A percentile compares a stretch with the other conserved stretches of the same genome.
Evolutionary conservation across 164 flowering plant species (phyloP).

Genomic region (Malania oleifera): DNA sequence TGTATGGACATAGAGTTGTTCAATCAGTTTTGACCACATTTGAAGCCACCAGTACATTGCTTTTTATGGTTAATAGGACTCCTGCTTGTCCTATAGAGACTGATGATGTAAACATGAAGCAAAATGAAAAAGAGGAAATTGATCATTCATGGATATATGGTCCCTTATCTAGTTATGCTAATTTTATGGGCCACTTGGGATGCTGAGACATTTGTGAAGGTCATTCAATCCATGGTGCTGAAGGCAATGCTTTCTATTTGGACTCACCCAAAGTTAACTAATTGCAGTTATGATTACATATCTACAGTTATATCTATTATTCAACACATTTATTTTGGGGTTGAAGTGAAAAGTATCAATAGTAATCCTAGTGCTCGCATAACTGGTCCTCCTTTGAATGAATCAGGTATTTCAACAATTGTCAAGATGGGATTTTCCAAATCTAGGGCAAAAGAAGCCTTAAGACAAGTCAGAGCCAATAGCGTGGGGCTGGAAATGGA

Average conservation of each 20-base stretch:
- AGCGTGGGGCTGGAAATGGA: constrained; percentile 99
- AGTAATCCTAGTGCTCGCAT: constrained; percentile 42
- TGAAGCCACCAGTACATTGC: constrained; percentile 94
- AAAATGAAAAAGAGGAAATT: constrained; percentile 48
- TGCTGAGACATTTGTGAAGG: constrained; percentile 88
- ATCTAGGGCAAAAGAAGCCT: constrained; percentile 90
- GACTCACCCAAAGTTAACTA: constrained; percentile 80
- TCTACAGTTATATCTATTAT: constrained; percentile 63
- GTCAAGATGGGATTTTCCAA: constrained; percentile 98
- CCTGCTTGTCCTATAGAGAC: constrained; percentile 95
- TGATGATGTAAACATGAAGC: constrained; percentile 62
- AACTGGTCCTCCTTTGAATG: constrained; percentile 88
- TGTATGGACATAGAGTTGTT: constrained; percentile 81
- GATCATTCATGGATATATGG: constrained; percentile 87
- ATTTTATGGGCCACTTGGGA: constrained; percentile 89
- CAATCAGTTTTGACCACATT: constrained; percentile 87
- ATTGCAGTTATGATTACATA: constrained; percentile 81
- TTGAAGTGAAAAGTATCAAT: constrained; percentile 70
- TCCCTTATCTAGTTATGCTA: constrained; percentile 78
- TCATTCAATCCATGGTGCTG: constrained; percentile 84
- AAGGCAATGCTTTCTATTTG: constrained; percentile 93
- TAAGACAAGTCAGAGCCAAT: constrained; percentile 88
- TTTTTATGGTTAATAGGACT: constrained; percentile 61
- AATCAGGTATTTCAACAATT: constrained; percentile 75
- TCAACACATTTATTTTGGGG: constrained; percentile 75